A percentile compares a stretch with the other conserved stretches of the same genome.
These are phyloP conservation scores for Leishmania braziliensis DNA, from an alignment of 208 protist genomes.

Conservation along the genomic window DNA sequence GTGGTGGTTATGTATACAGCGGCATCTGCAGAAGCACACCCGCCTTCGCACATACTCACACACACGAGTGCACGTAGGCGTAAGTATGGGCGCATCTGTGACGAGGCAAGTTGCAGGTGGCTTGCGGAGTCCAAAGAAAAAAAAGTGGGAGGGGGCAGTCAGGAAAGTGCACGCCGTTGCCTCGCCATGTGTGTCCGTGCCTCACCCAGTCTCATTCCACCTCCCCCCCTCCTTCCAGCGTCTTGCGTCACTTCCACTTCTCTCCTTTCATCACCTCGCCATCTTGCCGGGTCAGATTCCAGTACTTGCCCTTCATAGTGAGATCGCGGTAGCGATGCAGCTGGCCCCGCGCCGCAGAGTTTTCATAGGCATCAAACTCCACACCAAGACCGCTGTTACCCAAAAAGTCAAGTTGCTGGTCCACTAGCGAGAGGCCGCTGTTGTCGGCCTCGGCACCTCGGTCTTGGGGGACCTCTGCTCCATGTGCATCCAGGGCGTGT, in stretches of 20 bases:
- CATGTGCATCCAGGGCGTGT: background rate
- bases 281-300: conserved; percentile 59
- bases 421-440: conserved; percentile 63
- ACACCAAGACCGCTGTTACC: conserved; percentile 65
- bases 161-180: too few species aligned
- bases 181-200: background rate
- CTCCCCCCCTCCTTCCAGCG: background rate
- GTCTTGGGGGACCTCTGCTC: background rate
- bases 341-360: conserved; percentile 56
- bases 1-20: background rate
- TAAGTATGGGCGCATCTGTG: background rate
- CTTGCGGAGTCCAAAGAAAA: background rate
- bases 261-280: conserved; percentile 55
- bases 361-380: conserved; percentile 71
- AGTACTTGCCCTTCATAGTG: conserved; percentile 87
- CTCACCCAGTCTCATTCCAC: background rate
- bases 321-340: conserved; percentile 83
- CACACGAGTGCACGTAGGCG: background rate
- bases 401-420: conserved; percentile 76
- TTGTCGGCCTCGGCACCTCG: background rate
- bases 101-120: background rate
- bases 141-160: background rate
- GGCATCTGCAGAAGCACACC: background rate
- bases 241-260: conserved; percentile 34
- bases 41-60: background rate